Evolutionary conservation across 2,329 filamentous ascomycete species (phyloP), one percentile per base, ranked within the genome.

Genomic region (Ceratocystis harringtonii): DNA sequence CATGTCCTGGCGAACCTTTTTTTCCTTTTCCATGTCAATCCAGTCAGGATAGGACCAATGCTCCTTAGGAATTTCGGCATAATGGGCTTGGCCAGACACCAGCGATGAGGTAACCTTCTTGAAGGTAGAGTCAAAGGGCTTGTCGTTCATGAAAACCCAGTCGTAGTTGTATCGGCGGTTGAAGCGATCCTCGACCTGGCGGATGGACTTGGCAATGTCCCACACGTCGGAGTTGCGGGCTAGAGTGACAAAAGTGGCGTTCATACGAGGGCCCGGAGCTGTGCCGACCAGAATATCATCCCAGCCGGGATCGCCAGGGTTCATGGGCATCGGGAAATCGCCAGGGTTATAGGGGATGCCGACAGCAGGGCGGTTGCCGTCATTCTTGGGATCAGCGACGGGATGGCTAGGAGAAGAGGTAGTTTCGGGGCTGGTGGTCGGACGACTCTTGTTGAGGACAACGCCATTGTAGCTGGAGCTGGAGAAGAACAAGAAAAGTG

Each of bases 141-240:
- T 85, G 74, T 99, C 94, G 77, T 99, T 99, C 68, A 99, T 80
- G 78, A 99, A 99, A 64, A 99, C 92, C 95, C 95, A 99, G 74
- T 97, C 92, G 77, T 99, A 99, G 79, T 95, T 87, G 79, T 89
- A 97, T 72, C 92, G 89, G 72, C 86, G 85, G 79, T 99, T 99
- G 84, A 99, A 99, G 73, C 94, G 89, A 76, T 99, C 94, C 77
- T 99, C 94, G 66, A 99, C 86, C 73, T 96, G 90, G 66, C 94
- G 90, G 73, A 99, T 99, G 12, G 92, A 96, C 72, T 90, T 85
- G 68, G 91, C 89, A 73, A 99, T 96, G 62, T 99, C 94, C 94
- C 94, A 99, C 32, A 97, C 79, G 73, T 99, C 94, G 65, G 80
- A 82, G 78, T 99, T 99, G 72, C 94, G 87, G 64, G 94, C 94